A percentile compares a stretch with the other conserved stretches of the same genome.
These are phyloP conservation scores for Leptographium procerum DNA, from an alignment of 2,329 filamentous ascomycete genomes.

Conservation along the genomic window DNA sequence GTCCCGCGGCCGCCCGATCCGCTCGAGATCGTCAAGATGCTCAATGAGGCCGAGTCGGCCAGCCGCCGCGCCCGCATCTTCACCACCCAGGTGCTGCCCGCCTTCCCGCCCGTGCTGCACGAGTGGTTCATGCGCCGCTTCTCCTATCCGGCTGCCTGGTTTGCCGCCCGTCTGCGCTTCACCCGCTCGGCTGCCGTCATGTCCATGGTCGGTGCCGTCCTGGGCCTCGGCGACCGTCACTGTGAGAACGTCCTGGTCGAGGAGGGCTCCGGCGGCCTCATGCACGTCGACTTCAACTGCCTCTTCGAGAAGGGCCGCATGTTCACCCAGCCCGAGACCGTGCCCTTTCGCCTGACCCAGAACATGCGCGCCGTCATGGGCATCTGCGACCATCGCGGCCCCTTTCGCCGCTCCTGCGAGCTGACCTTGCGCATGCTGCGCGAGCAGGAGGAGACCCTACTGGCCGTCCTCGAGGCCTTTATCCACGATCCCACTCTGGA, in stretches of 20 bases:
- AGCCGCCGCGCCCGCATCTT: constrained; percentile 58
- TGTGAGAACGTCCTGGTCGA: constrained; percentile 95
- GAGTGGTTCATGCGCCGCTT: constrained; percentile 96
- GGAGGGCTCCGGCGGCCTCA: constrained; percentile 82
- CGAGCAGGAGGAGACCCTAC: constrained; percentile 88
- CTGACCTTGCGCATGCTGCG: constrained; percentile 74
- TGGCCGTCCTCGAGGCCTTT: constrained; percentile 96
- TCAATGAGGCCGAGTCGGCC: constrained; percentile 50
- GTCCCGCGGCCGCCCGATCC: constrained; percentile 64
- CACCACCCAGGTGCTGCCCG: constrained; percentile 48
- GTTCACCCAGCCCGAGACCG: constrained; percentile 86
- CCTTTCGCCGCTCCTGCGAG: constrained; percentile 84
- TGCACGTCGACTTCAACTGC: constrained; percentile 99
- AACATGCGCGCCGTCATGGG: constrained; percentile 99
- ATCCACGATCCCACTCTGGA: constrained; percentile 95
- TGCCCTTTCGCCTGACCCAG: constrained; percentile 93
- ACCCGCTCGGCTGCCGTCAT: constrained; percentile 93
- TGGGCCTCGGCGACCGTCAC: constrained; percentile 88
- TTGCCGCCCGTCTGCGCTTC: constrained; percentile 76
- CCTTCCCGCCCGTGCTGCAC: constrained; percentile 75
- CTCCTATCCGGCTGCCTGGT: constrained; percentile 86
- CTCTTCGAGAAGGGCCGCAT: constrained; percentile 96
- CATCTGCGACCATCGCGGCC: constrained; percentile 83
- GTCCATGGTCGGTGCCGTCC: constrained; percentile 97
- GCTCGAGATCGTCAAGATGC: constrained; percentile 47